These are phyloP conservation scores for Phytophthora lateralis DNA, from an alignment of 352 stramenopile species.

Conservation along the genomic window DNA sequence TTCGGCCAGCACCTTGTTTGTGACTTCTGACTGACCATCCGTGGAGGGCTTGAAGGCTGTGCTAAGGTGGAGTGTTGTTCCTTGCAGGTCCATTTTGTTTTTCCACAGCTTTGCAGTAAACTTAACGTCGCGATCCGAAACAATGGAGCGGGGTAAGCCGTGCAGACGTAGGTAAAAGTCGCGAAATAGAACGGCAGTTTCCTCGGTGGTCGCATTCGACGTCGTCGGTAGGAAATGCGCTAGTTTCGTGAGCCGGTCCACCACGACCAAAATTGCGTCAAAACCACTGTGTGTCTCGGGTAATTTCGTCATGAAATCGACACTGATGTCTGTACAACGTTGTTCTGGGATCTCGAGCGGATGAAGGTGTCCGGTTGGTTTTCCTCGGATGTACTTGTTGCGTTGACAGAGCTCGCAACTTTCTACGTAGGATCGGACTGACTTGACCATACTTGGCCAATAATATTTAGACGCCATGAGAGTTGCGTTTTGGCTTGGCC, in stretches of 20 bases:
- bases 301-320: conserved; percentile 16
- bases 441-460: conserved; percentile 5
- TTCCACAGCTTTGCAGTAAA: too few species aligned
- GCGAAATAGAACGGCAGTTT: conserved; percentile 5
- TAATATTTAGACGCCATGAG: conserved; percentile 19
- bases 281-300: neutral
- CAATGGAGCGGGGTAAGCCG: conserved; percentile 1
- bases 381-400: conserved; percentile 2
- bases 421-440: conserved; percentile 2
- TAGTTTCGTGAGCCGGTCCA: conserved; percentile 12
- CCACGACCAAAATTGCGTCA: conserved; percentile 6
- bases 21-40: too few species aligned
- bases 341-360: conserved; percentile 12
- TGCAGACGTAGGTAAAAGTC: conserved; percentile 21
- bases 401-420: conserved; percentile 17
- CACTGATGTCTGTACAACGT: conserved; percentile 13
- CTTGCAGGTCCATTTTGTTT: too few species aligned
- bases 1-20: too few species aligned
- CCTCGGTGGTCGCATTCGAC: neutral
- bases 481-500: conserved; percentile 5
- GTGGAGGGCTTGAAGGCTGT: too few species aligned
- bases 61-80: too few species aligned
- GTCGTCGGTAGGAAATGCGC: conserved; percentile 12
- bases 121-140: too few species aligned
- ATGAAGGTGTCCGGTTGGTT: conserved; percentile 4